Conservation (phyloP, 345 rosid genomes). For the Linum trigynum region DNA sequence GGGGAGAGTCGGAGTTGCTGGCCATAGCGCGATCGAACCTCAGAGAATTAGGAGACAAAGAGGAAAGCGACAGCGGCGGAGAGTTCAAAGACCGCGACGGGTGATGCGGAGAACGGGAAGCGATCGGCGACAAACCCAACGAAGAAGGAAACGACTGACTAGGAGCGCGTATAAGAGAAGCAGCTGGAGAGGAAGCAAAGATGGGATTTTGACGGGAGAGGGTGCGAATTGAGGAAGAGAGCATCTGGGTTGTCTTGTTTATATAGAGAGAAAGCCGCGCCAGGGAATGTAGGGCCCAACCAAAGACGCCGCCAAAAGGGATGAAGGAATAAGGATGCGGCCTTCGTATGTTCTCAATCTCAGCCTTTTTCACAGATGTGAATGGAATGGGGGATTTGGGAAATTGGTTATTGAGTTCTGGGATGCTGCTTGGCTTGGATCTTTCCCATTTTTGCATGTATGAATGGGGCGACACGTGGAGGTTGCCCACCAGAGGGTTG, state of each 20-base stretch:
- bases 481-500: too few relatives aligned
- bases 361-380: too few relatives aligned
- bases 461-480: too few relatives aligned
- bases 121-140: neutral
- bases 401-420: too few relatives aligned
- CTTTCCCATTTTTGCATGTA: too few relatives aligned
- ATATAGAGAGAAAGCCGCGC: neutral
- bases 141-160: neutral
- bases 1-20: constrained; percentile 28
- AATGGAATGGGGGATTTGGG: too few relatives aligned
- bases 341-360: too few relatives aligned
- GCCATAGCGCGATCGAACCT: constrained; percentile 26
- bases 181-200: neutral
- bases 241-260: neutral
- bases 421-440: too few relatives aligned
- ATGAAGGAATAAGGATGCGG: neutral
- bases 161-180: neutral
- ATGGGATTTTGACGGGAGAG: neutral
- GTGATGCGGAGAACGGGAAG: neutral
- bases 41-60: neutral
- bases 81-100: neutral
- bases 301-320: neutral
- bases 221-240: neutral
- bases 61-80: neutral
- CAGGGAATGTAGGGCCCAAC: neutral